Evolutionary conservation across 768 basidiomycete species (phyloP).

Genomic region (Lentinula raphanica): DNA sequence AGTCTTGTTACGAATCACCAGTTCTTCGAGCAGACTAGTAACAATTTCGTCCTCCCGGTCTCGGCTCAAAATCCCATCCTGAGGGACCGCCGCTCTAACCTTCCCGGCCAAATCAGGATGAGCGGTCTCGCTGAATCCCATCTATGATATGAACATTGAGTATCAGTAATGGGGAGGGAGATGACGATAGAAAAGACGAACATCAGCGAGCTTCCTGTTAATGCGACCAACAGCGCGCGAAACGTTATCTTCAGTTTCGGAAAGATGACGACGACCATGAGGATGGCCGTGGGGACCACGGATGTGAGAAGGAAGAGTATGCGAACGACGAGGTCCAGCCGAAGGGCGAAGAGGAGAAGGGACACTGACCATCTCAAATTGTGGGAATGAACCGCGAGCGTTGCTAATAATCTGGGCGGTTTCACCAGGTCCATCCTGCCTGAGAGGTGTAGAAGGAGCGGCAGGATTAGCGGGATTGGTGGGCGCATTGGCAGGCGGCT

Average conservation of each 20-base stretch:
- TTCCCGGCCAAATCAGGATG: constrained; percentile 48
- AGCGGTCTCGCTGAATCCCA: constrained; percentile 65
- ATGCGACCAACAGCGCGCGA: constrained; percentile 46
- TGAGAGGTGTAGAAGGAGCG: constrained; percentile 10
- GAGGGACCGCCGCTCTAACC: constrained; percentile 47
- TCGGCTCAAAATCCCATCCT: constrained; percentile 36
- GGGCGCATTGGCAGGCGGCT: not conserved
- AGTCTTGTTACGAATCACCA: constrained; percentile 39
- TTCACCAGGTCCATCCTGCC: not conserved
- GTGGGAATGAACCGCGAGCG: constrained; percentile 54
- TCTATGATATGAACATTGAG: constrained; percentile 33
- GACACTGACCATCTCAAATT: constrained; percentile 54
- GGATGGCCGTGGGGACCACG: constrained; percentile 17
- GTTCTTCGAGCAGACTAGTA: constrained; percentile 54
- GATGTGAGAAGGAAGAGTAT: constrained; percentile 30
- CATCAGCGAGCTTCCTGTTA: constrained; percentile 56
- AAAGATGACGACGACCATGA: not conserved
- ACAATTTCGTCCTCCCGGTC: constrained; percentile 64
- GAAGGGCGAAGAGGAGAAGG: constrained; percentile 13
- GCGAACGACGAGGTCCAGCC: constrained; percentile 34
- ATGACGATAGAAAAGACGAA: constrained; percentile 28
- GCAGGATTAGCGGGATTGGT: constrained; percentile 3
- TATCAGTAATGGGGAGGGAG: not conserved
- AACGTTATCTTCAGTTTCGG: constrained; percentile 22
- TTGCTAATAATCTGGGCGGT: constrained; percentile 52